These are phyloP conservation scores for Dissophora ornata DNA, from an alignment of 192 early-diverging fungal genomes.

Conservation along the genomic window DNA sequence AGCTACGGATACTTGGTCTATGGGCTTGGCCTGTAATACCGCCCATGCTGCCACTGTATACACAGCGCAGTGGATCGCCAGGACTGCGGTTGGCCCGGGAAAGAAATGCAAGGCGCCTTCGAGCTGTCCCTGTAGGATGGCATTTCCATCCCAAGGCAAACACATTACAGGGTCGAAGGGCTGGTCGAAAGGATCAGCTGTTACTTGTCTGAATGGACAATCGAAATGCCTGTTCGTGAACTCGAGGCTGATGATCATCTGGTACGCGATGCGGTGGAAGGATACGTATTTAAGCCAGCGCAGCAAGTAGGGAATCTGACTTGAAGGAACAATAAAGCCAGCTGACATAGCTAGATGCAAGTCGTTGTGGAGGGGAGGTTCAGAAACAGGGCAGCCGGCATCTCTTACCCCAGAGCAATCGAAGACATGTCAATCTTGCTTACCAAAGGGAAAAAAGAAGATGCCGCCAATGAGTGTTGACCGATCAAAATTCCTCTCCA, in stretches of 20 bases:
- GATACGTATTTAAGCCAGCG: conserved; percentile 16
- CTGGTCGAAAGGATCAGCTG: neutral
- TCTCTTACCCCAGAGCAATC: too few species aligned
- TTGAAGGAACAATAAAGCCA: conserved; percentile 12
- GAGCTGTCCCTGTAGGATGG: neutral
- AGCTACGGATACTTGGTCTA: neutral
- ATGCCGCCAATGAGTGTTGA: neutral
- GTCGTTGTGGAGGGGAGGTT: too few species aligned
- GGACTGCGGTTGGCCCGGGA: neutral
- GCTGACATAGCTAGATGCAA: neutral
- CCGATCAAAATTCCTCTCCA: neutral
- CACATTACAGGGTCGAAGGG: neutral
- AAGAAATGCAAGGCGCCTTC: neutral
- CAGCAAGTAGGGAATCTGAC: conserved; percentile 4
- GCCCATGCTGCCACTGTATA: neutral
- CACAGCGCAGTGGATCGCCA: neutral
- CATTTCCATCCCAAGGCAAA: conserved; percentile 18
- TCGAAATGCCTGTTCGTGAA: conserved; percentile 12
- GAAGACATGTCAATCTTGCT: neutral
- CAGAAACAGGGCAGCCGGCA: too few species aligned
- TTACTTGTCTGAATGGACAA: neutral
- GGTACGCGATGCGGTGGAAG: conserved; percentile 6
- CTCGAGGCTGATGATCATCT: conserved; percentile 9
- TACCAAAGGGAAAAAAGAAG: neutral
- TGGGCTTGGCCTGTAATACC: neutral